Evolutionary conservation across 2,329 filamentous ascomycete genomes (phyloP).

Genomic region (Iodosphaeria phyllophila): DNA sequence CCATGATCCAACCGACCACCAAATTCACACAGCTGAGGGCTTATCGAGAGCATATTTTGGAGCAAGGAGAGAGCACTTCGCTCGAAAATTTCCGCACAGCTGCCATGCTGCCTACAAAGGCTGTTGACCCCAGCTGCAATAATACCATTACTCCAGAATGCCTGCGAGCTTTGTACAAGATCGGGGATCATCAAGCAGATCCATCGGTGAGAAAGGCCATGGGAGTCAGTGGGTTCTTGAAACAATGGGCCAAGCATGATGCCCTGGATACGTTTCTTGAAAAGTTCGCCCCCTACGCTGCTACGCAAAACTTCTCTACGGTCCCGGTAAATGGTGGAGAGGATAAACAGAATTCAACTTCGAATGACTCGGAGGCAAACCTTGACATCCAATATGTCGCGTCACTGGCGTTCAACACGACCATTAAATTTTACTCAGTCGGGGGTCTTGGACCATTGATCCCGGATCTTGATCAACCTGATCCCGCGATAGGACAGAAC

Average conservation of each 20-base stretch:
- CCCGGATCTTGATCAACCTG: slow-evolving; percentile 21
- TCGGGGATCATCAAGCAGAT: slow-evolving; percentile 19
- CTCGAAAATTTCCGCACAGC: slow-evolving; percentile 4
- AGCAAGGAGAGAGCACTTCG: slow-evolving; percentile 9
- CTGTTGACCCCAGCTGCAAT: slow-evolving; percentile 15
- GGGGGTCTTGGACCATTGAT: slow-evolving; percentile 32
- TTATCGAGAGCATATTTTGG: slow-evolving; percentile 18
- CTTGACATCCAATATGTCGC: slow-evolving; percentile 38
- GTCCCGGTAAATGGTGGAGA: slow-evolving; percentile 35
- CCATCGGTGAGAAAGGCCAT: slow-evolving; percentile 18
- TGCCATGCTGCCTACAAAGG: slow-evolving; percentile 4
- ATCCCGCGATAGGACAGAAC: slow-evolving; percentile 6
- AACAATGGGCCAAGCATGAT: slow-evolving; percentile 17
- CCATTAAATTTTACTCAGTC: slow-evolving; percentile 33
- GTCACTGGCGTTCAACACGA: slow-evolving; percentile 28
- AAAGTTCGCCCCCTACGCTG: slow-evolving; percentile 31
- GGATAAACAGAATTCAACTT: slow-evolving; percentile 23
- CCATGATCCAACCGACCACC: slow-evolving; percentile 47
- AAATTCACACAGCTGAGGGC: slow-evolving; percentile 33
- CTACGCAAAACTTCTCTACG: slow-evolving; percentile 33
- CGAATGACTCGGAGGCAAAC: slow-evolving; percentile 30
- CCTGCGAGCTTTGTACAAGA: slow-evolving; percentile 27
- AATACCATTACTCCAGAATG: slow-evolving; percentile 25
- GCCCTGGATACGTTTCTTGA: slow-evolving; percentile 24
- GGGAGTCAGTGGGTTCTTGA: slow-evolving; percentile 21